Conservation (phyloP, 2,329 filamentous ascomycete genomes). For the Apiospora aurea region DNA sequence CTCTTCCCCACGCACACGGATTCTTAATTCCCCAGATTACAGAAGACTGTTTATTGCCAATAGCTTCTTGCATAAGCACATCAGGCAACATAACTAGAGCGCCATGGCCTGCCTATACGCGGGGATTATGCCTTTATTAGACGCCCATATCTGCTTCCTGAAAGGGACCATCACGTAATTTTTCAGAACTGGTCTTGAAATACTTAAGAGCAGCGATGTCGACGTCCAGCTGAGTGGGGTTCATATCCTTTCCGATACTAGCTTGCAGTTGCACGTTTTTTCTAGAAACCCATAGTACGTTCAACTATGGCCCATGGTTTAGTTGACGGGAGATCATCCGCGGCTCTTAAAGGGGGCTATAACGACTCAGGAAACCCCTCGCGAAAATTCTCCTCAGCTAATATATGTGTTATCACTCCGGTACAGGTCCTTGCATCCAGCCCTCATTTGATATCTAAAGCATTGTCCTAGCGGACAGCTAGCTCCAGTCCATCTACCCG, state of each 20-base stretch:
- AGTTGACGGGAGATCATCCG: slow-evolving; percentile 5
- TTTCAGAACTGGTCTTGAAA: neutral
- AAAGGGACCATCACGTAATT: neutral
- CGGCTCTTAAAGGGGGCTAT: neutral
- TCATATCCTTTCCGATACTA: neutral
- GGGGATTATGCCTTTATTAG: neutral
- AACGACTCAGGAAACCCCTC: neutral
- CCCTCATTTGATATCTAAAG: neutral
- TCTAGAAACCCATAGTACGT: neutral
- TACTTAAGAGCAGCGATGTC: neutral
- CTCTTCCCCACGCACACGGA: neutral
- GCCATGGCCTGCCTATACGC: no score
- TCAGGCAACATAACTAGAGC: neutral
- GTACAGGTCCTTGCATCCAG: neutral
- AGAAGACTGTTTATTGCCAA: neutral
- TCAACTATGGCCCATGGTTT: slow-evolving; percentile 1
- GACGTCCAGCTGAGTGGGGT: neutral
- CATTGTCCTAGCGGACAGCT: neutral
- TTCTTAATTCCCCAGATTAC: neutral
- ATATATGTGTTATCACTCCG: no score
- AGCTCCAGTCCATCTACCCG: neutral
- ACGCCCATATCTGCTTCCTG: neutral
- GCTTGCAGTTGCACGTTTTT: neutral
- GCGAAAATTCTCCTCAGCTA: neutral
- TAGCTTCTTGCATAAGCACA: no score